Evolutionary conservation across 768 basidiomycete species (phyloP), one percentile per base, ranked within the genome.

Genomic region (Harrya chromipes): DNA sequence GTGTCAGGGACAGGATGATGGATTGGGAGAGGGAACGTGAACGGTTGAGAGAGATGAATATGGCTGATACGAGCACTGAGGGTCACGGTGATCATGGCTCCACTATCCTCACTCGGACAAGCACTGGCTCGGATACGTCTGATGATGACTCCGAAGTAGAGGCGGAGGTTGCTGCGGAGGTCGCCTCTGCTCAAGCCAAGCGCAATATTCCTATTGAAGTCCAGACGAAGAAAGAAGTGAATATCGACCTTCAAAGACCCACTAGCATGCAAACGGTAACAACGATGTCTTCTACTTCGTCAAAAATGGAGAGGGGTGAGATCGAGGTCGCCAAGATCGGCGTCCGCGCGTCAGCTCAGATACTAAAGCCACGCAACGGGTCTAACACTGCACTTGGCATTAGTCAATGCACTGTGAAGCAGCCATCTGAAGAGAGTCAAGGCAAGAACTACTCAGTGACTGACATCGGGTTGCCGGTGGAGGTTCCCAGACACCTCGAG

Each of bases 11-110:
- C 50, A 74, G 87, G 11, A 83, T 89, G 56, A 74, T 74, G 55
- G 87, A 88, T 57, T 90, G 87, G 86, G 86, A 90, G 62, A 72
- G 81, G 36, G 86, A 88, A 65, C 76, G 79, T 31, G 76, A 83
- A 66, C 72, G 85, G 51, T 66, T 88, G 61, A 75, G 86, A 57
- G 85, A 87, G 73, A 83, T 87, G 74, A 77, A 76, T 52, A 72
- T 85, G 59, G 75, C 82, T 61, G 85, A 87, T 60, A 57, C 77
- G 75, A 60, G 74, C 66, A 51, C 65, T 68, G 60, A 70, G 64
- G 36, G 73, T 69, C 59, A 67, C 50, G 61, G 72, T 70, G 66
- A 70, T 59, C 55, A 67, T 69, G 59, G 58, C 45, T 64, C 58
- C 50, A 59, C 55, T 27, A 46, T 58, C 19, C 60, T 45, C 43